Percentiles rank a stretch among this genome's conserved stretches.
Conservation (phyloP, 1,139 yeast species). For the Lodderomyces beijingensis region DNA sequence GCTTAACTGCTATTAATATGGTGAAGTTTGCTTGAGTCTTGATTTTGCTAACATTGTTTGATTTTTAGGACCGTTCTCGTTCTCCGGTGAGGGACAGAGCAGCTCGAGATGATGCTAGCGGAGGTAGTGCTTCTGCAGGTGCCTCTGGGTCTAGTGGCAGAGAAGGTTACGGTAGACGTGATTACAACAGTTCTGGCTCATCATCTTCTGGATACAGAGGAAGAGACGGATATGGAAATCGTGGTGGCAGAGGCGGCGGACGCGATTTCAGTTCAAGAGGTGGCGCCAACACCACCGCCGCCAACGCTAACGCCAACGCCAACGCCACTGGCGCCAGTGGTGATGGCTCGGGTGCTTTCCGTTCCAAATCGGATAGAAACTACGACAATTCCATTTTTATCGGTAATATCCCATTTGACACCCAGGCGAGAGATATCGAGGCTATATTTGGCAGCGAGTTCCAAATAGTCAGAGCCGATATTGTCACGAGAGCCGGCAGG, state of each 20-base stretch:
- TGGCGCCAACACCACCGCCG: constrained; percentile 5
- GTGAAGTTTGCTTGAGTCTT: too few relatives aligned
- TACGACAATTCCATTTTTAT: constrained; percentile 67
- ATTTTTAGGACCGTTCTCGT: constrained; percentile 48
- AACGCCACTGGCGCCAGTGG: constrained; percentile 9
- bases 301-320: constrained; percentile 18
- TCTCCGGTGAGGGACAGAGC: constrained; percentile 22
- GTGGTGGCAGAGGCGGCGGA: constrained; percentile 20
- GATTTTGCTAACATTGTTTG: neutral
- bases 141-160: constrained; percentile 4
- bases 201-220: constrained; percentile 13
- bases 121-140: constrained; percentile 5
- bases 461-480: constrained; percentile 78
- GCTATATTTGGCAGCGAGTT: constrained; percentile 62
- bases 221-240: constrained; percentile 12
- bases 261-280: constrained; percentile 13
- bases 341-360: constrained; percentile 27
- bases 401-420: constrained; percentile 68
- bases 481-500: constrained; percentile 77
- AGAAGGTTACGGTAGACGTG: constrained; percentile 16
- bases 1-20: too few relatives aligned
- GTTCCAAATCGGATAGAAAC: constrained; percentile 53
- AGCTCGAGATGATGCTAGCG: constrained; percentile 20
- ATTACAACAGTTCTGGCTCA: constrained; percentile 12
- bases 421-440: constrained; percentile 56